Evolutionary conservation across 1,139 yeast species (phyloP), one percentile per base, ranked within the genome.

Genomic region (Yamadazyma trypodendri): DNA sequence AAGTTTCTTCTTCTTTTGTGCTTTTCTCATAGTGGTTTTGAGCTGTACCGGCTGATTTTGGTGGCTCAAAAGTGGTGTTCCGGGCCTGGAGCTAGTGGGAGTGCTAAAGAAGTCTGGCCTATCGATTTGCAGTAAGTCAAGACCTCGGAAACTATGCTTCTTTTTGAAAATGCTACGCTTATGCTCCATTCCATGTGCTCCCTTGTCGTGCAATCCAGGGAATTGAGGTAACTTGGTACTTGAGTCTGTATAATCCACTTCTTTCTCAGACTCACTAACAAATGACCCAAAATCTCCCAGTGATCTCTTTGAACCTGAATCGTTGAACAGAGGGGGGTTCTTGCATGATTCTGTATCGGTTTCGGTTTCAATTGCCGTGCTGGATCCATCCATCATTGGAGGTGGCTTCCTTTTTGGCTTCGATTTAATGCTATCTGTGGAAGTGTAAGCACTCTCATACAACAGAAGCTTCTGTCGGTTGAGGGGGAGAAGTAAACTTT

Each of bases 21-120:
- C 72, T 46, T 79, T 79, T 37, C 95, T 68, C 81, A 87, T 76
- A 2, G 95, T 84, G 1, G 85, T 77, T 46, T 72, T 74, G 44
- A 81, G 67, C 35, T 72, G 75, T 3, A 78, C 72, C 1, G 64
- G 58, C 34, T 54, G 59, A 6, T 42, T 49, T 25, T 44, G 56
- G 36, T 47, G 58, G 10, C 43, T 39, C 9, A 39, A 18, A 16
- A 43, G 29, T 6, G 48, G 54, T 11, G 55, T 43, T 3, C 42
- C 28, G 12, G 56, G 54, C 10, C 52, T 44, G 10, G 53, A 35
- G 14, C 49, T 36, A 21, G 50, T 40, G 10, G 52, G 41, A 3
- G 36, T 32, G 11, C 28, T 38, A 24, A 32, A 34, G 12, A 47
- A 50, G 2, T 41, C 50, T 11, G 43, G 44, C 14, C 42, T 44